Base-by-base conservation (phyloP, 1,284 basidiomycete genomes). In the Albatrellus sp. region DNA sequence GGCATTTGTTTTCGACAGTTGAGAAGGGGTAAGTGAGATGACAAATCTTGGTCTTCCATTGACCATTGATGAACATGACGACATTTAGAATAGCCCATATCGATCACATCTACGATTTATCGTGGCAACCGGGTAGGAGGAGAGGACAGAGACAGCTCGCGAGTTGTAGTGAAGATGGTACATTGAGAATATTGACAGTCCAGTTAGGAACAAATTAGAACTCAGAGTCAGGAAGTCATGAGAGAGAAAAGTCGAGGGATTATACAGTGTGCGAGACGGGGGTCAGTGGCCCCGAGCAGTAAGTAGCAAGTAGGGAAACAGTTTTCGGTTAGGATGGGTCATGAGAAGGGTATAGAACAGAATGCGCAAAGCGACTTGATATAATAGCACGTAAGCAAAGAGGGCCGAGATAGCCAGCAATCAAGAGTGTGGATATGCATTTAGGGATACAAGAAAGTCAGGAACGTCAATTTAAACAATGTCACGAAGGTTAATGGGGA, bases 401-500 rank as follows among this genome's bases (percentile, higher is more conserved):
- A 56, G 52, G 54, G 52, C 57, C 54, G 54, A 53, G 55, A 61
- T 51, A 59, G 57, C 58, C 60, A 55, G 55, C 42, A 43, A 36
- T 16, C 42, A 43, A 55, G 54, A 60, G 56, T 24, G 24, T 59
- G 59, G 62, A 63, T 63, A 67, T 66, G 65, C 63, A 63, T 48
- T 66, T 85, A 87, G 71, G 76, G 83, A 88, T 87, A 87, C 83
- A 87, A 69, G 68, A 73, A 72, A 62, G 53, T 56, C 52, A 48
- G 64, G 61, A 59, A 59, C 58, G 60, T 67, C 64, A 61, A 40
- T 64, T 83, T 72, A 88, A 65, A 88, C 71, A 69, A 86, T 73
- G 69, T 89, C 85, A 61, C 85, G 85, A 60, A 89, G 78, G 68
- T 76, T 84, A 69, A 80, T 77, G 51, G 85, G 85, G 61, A 89